Conservation (phyloP, 225 moss, liverwort and hornwort species). For the Sphagnum tenellum region DNA sequence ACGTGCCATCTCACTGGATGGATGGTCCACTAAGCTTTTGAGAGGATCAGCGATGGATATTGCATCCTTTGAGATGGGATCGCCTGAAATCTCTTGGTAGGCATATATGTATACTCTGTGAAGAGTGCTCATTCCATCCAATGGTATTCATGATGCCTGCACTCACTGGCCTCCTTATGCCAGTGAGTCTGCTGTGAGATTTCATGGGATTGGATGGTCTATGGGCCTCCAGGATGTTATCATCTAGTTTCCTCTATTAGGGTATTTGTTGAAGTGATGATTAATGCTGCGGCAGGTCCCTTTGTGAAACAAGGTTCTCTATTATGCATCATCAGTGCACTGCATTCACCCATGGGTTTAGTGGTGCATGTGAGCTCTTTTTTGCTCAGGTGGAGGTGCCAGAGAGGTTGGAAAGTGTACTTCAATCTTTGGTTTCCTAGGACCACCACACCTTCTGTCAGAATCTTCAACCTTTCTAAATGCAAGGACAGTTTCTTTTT, state of each 20-base stretch:
- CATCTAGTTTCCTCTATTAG: conserved; percentile 1
- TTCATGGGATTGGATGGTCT: not conserved
- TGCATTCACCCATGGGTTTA: too few relatives aligned
- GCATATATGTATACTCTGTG: conserved; percentile 32
- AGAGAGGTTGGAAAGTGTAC: too few relatives aligned
- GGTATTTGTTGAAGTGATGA: conserved; percentile 2
- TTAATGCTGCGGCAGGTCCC: conserved; percentile 4
- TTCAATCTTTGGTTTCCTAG: too few relatives aligned
- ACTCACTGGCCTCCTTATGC: conserved; percentile 11
- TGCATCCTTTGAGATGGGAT: conserved; percentile 77
- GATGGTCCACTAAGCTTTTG: conserved; percentile 47
- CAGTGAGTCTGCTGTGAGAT: not conserved
- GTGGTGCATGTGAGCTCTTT: too few relatives aligned
- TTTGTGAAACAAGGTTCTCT: conserved; percentile 5
- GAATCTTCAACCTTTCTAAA: too few relatives aligned
- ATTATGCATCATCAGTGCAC: too few relatives aligned
- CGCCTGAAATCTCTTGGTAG: conserved; percentile 58
- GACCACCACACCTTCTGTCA: too few relatives aligned
- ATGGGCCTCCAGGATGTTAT: conserved; percentile 2
- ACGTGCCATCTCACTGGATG: conserved; percentile 99
- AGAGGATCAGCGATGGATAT: conserved; percentile 40
- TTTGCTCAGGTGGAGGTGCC: too few relatives aligned
- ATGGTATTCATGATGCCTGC: conserved; percentile 21
- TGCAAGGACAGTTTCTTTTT: too few relatives aligned
- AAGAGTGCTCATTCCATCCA: conserved; percentile 36